phyloP scores from a whole-genome alignment of 805 yeast genomes.

The Metschnikowia gelsemii region DNA sequence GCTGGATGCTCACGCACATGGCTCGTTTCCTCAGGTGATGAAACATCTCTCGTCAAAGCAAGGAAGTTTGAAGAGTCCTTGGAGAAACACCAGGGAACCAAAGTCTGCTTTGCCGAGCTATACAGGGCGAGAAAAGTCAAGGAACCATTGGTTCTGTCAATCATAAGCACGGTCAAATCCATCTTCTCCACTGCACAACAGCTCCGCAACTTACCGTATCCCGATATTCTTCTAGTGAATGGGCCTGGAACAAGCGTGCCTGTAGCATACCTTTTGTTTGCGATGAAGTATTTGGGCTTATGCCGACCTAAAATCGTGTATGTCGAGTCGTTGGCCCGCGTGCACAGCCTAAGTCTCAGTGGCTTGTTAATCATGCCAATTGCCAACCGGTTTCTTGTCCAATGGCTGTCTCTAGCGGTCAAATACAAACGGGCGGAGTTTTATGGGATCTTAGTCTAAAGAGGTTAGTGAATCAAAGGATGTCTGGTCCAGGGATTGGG shows the following conservation, averaged over 20 bases:
- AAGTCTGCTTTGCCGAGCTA: conserved; percentile 31
- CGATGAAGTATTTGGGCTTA: conserved; percentile 48
- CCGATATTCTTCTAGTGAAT: conserved; percentile 55
- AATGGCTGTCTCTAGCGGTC: conserved; percentile 69
- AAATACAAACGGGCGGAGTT: conserved; percentile 64
- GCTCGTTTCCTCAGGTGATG: conserved; percentile 52
- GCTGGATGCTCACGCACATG: conserved; percentile 31
- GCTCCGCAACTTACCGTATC: conserved; percentile 30
- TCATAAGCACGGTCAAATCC: conserved; percentile 45
- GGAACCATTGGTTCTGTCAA: conserved; percentile 48
- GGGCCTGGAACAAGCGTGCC: conserved; percentile 87
- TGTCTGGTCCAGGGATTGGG: too few species aligned
- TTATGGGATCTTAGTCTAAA: conserved; percentile 67
- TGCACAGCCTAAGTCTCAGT: conserved; percentile 67
- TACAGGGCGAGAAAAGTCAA: conserved; percentile 64
- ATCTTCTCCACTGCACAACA: conserved; percentile 27
- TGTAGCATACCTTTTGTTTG: conserved; percentile 55
- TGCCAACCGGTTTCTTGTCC: conserved; percentile 78
- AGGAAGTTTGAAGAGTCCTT: conserved; percentile 32
- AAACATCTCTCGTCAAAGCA: conserved; percentile 45
- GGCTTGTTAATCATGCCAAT: conserved; percentile 72
- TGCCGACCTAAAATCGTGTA: conserved; percentile 63
- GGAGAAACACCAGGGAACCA: conserved; percentile 1
- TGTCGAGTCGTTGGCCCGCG: conserved; percentile 86
- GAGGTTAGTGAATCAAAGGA: too few species aligned